A percentile compares a stretch with the other conserved stretches of the same genome.
Evolutionary conservation across 768 basidiomycete species (phyloP).

Genomic region (Suillus lakei): DNA sequence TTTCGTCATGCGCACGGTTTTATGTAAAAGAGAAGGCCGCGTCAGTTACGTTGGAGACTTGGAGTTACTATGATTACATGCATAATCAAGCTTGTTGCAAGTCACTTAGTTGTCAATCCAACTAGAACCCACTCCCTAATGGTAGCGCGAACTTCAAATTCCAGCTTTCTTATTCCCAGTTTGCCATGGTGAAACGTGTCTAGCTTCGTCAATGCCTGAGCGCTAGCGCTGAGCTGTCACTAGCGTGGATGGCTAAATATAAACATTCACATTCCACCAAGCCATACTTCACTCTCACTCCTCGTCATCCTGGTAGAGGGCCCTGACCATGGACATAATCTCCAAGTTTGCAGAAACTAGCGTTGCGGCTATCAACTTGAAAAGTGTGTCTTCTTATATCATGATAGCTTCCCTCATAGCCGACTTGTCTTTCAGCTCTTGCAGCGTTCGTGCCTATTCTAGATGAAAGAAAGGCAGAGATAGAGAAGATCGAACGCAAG

Average conservation of each 20-base stretch:
- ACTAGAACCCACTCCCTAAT: neutral
- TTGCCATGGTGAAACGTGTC: neutral
- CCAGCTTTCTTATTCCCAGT: neutral
- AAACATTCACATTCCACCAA: neutral
- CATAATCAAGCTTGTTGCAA: too few relatives aligned
- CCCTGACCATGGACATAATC: constrained; percentile 40
- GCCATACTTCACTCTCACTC: neutral
- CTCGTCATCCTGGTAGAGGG: neutral
- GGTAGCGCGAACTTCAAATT: neutral
- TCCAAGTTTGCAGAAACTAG: constrained; percentile 34
- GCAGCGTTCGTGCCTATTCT: constrained; percentile 55
- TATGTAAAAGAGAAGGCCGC: too few relatives aligned
- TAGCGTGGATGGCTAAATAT: neutral
- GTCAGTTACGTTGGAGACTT: neutral
- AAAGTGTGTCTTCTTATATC: constrained; percentile 36
- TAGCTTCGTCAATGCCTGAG: neutral
- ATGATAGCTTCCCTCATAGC: constrained; percentile 4
- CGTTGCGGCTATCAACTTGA: constrained; percentile 36
- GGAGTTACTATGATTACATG: too few relatives aligned
- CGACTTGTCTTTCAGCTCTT: constrained; percentile 43
- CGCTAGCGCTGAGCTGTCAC: neutral
- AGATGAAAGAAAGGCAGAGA: constrained; percentile 49
- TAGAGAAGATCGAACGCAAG: constrained; percentile 51
- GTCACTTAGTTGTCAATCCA: neutral
- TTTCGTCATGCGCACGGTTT: too few relatives aligned